Conservation (phyloP, 306 rosid genomes). For the Begonia peltatifolia region DNA sequence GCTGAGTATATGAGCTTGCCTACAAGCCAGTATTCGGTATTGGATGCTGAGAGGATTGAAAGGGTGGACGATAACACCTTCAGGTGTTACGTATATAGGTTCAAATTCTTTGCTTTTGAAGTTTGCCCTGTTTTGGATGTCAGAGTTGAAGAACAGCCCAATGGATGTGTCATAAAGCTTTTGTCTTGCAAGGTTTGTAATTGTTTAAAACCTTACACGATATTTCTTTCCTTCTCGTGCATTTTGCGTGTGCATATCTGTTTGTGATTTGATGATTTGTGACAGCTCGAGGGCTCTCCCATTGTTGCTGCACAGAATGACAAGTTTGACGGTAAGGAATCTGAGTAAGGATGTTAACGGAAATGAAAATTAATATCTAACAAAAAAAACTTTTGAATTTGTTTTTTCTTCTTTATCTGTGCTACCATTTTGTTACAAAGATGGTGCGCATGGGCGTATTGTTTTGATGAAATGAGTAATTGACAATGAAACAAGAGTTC, state of each 20-base stretch:
- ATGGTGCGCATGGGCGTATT: not conserved
- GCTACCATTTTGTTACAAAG: not conserved
- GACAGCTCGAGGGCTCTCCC: conserved; percentile 84
- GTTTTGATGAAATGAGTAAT: not conserved
- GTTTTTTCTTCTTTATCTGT: not conserved
- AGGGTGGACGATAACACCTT: conserved; percentile 74
- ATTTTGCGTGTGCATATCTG: conserved; percentile 10
- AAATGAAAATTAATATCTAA: not conserved
- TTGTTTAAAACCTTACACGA: not conserved
- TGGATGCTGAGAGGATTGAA: conserved; percentile 97
- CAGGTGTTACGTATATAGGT: conserved; percentile 67
- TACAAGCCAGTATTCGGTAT: conserved; percentile 91
- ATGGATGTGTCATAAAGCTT: conserved; percentile 79
- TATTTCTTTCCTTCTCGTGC: not conserved
- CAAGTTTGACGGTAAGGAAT: conserved; percentile 70
- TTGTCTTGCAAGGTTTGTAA: conserved; percentile 79
- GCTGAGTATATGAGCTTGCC: conserved; percentile 90
- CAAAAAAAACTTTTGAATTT: too few relatives aligned
- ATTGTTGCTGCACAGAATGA: conserved; percentile 78
- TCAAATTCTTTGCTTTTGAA: conserved; percentile 78
- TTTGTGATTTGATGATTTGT: conserved; percentile 4
- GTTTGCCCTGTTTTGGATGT: conserved; percentile 86
- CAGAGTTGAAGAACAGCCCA: conserved; percentile 65
- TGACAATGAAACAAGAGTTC: not conserved
- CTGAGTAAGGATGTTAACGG: not conserved